Base-by-base conservation (phyloP, 257 asterid species). In the Haberlea rhodopensis region DNA sequence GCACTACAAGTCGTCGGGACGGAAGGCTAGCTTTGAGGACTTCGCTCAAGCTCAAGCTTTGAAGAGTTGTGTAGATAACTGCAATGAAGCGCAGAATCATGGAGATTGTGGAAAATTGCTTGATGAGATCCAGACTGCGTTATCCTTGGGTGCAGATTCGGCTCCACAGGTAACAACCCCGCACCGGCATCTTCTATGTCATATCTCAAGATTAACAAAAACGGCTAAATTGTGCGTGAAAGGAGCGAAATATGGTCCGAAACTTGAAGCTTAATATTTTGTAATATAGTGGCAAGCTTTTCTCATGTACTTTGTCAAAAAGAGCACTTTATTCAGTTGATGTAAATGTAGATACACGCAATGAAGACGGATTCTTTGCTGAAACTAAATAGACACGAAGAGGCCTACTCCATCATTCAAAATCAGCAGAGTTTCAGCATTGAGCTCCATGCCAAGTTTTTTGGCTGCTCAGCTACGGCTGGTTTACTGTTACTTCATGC, bases 341-440 rank as follows among this genome's bases (percentile, higher is more conserved):
- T 20, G 6, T 4, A 18, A 28, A 22, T 27, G 1, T 37, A 86
- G 95, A 68, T 86, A 9, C 56, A 63, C 32, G 85, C 84, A 51
- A 80, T 84, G 95, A 71, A 76, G 64, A 84, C 84, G 27, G 84
- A 86, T 70, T 87, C 95, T 19, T 60, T 80, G 77, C 27, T 84
- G 76, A 75, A 82, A 51, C 76, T 86, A 23, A 71, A 32, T 7
- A 67, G 84, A 69, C 91, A 86, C 25, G 77, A 84, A 60, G 87
- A 86, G 68, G 95, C 91, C 6, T 70, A 74, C 68, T 32, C 32
- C 24, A 66, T 49, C 18, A 48, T 80, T 53, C 62, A 81, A 51
- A 69, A 66, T n/a, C 54, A 66, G 19, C 82, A 80, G 28, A 60
- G 37, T 57, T 72, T 75, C 43, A 29, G 53, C 60, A 63, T 24